phyloP scores from a whole-genome alignment of 352 stramenopile genomes.

The Globisporangium paddicum region DNA sequence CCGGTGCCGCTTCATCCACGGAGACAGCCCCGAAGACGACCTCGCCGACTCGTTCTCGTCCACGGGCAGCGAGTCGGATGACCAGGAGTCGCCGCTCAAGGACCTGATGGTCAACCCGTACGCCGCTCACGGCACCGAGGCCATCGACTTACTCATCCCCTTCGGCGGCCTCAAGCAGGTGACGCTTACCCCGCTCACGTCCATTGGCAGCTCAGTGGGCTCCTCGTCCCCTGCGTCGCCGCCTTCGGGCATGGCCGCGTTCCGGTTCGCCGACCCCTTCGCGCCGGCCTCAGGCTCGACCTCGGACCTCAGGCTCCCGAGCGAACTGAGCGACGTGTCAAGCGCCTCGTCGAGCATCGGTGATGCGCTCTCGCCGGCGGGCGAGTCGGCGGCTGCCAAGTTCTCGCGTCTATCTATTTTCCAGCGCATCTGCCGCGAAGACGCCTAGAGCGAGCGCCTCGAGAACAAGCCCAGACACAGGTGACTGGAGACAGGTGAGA shows the following conservation, averaged over 20 bases:
- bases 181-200: constrained; percentile 48
- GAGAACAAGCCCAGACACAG: neutral
- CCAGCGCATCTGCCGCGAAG: constrained; percentile 77
- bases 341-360: constrained; percentile 18
- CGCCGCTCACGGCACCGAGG: constrained; percentile 38
- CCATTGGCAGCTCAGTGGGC: constrained; percentile 34
- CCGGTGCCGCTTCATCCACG: constrained; percentile 87
- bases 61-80: constrained; percentile 64
- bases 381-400: constrained; percentile 32
- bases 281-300: constrained; percentile 8
- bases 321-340: constrained; percentile 14
- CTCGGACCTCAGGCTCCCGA: constrained; percentile 26
- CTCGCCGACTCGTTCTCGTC: constrained; percentile 39
- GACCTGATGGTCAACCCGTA: constrained; percentile 72
- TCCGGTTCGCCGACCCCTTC: constrained; percentile 51
- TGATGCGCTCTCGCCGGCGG: constrained; percentile 26
- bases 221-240: constrained; percentile 19
- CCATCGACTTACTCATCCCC: constrained; percentile 57
- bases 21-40: constrained; percentile 36
- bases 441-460: constrained; percentile 21
- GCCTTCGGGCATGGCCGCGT: constrained; percentile 15
- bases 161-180: constrained; percentile 67
- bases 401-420: constrained; percentile 80
- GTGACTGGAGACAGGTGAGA: neutral
- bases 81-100: constrained; percentile 40